phyloP scores from a whole-genome alignment of 1,139 yeast species.

The Geotrichum restrictum region DNA sequence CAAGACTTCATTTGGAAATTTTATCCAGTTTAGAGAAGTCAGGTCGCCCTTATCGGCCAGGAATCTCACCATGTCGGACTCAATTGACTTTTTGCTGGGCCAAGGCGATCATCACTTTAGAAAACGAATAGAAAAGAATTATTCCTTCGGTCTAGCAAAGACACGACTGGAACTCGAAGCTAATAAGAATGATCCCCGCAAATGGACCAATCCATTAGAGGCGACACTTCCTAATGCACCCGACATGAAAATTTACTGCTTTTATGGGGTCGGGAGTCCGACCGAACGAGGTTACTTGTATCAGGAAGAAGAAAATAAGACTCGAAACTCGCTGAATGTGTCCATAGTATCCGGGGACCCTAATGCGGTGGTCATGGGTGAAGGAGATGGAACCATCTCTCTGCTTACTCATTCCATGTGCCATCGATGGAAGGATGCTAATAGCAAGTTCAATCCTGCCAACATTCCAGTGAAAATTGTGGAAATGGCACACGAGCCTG shows the following conservation, averaged over 20 bases:
- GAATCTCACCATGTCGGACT: conserved; percentile 61
- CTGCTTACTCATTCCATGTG: conserved; percentile 72
- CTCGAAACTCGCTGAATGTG: conserved; percentile 51
- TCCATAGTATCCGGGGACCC: conserved; percentile 60
- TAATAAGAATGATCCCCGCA: conserved; percentile 66
- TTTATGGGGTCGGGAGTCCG: conserved; percentile 93
- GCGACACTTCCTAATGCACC: conserved; percentile 92
- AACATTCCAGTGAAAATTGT: conserved; percentile 68
- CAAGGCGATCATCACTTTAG: conserved; percentile 74
- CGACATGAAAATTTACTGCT: conserved; percentile 78
- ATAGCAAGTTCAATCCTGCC: conserved; percentile 78
- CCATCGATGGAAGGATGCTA: conserved; percentile 79
- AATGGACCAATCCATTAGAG: conserved; percentile 92
- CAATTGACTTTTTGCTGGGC: conserved; percentile 61
- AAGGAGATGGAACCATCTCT: conserved; percentile 96
- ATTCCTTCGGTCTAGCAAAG: conserved; percentile 72
- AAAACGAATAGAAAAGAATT: conserved; percentile 60
- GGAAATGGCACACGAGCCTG: conserved; percentile 91
- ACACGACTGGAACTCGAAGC: conserved; percentile 53
- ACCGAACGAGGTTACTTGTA: conserved; percentile 91
- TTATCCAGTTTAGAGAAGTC: conserved; percentile 58
- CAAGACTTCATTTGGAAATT: conserved; percentile 61
- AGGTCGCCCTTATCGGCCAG: conserved; percentile 43
- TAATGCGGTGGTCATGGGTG: conserved; percentile 70
- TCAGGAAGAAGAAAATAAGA: conserved; percentile 55